Evolutionary conservation across 2,329 filamentous ascomycete species (phyloP), one percentile per base, ranked within the genome.

Genomic region (Periglandula ipomoeae): DNA sequence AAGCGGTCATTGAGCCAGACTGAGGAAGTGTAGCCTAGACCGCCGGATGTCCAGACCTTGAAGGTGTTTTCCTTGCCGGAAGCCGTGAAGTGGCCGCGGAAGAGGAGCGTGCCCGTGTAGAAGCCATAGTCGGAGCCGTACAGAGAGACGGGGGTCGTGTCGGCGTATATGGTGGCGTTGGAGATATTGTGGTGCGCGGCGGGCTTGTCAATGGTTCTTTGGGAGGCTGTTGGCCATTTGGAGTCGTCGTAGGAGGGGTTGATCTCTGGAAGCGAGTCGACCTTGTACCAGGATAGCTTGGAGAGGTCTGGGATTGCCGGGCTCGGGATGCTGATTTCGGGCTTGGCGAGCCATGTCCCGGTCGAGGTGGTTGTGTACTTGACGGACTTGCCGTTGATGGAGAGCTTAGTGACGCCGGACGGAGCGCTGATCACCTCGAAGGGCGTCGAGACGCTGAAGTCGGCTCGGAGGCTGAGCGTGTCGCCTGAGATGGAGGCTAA

Each of bases 71-170:
- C 84, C 1, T 71, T 65, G 15, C 83, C 83, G 1, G 69, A 74
- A 4, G 85, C 79, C 1, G 69, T 74, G 60, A 91, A 90, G 54
- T 80, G 73, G 0, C 85, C 86, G 2, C 85, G 78, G 69, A 79
- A 90, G 43, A 90, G 56, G 0, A 89, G 70, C 1, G 77, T 78
- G 3, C 86, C 85, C 0, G 80, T 74, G 61, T 87, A 73, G 64
- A 81, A 90, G 22, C 85, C 85, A 58, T 90, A 90, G 63, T 90
- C 86, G 15, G 78, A 78, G 0, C 73, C 74, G 57, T 84, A 87
- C 0, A 90, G 74, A 0, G 79, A 82, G 0, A 77, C 81, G 0
- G 84, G 81, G 0, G 86, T 89, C 0, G 70, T 74, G 2, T 84
- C 66, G 2, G 73, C 66, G 20, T 65, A 58, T 17, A 71, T 67